Conservation (phyloP, 139 green algal species). For the Chlorella sp. region DNA sequence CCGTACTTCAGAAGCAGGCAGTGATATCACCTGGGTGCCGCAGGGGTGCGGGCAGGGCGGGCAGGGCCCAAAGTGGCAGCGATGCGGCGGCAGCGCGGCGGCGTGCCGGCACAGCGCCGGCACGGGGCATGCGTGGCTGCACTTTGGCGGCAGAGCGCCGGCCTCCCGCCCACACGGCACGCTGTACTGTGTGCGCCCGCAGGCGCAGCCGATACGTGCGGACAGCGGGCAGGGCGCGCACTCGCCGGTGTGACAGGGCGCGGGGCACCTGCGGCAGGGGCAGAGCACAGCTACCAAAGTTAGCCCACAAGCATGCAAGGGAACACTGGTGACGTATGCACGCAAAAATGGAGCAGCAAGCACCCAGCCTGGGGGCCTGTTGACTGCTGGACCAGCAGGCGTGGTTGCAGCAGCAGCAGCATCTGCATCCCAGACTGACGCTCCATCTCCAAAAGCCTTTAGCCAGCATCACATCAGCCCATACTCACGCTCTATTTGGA, state of each 20-base stretch:
- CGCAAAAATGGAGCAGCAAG: no score
- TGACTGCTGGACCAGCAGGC: neutral
- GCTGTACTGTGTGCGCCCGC: slow-evolving; percentile 60
- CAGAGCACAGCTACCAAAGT: neutral
- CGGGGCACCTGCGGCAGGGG: slow-evolving; percentile 54
- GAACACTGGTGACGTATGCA: no score
- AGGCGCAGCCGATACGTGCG: slow-evolving; percentile 76
- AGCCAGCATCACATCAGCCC: no score
- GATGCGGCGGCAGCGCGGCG: slow-evolving; percentile 51
- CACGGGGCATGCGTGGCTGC: slow-evolving; percentile 66
- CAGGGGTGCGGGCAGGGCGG: slow-evolving; percentile 76
- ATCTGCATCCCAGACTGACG: no score
- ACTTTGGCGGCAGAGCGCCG: slow-evolving; percentile 65
- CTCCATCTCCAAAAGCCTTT: no score
- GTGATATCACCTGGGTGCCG: slow-evolving; percentile 22
- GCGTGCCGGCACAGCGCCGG: slow-evolving; percentile 70
- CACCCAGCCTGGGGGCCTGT: neutral
- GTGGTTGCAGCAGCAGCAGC: no score
- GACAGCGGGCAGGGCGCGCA: slow-evolving; percentile 84
- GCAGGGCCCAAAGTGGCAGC: slow-evolving; percentile 87
- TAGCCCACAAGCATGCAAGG: neutral
- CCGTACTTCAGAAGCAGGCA: no score
- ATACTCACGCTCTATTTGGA: neutral
- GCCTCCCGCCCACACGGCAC: slow-evolving; percentile 82
- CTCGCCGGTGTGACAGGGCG: slow-evolving; percentile 77